Evolutionary conservation across 2,329 filamentous ascomycete species (phyloP).

Genomic region (Grosmannia penicillata): DNA sequence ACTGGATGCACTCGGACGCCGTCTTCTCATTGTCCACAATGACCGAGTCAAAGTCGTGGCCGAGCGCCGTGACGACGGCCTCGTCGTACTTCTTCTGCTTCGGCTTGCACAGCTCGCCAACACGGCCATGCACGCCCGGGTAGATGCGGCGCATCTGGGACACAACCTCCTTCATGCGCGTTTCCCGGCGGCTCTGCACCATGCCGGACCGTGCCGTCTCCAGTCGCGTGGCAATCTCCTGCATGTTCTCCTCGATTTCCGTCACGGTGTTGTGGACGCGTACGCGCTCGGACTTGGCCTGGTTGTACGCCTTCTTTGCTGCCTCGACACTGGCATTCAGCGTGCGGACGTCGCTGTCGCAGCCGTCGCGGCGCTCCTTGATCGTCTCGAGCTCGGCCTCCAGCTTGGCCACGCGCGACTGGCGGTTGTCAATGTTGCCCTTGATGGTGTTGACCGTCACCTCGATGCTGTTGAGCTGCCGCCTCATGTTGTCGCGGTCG

Average conservation of each 20-base stretch:
- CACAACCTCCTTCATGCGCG: constrained; percentile 67
- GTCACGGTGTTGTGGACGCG: constrained; percentile 69
- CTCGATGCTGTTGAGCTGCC: constrained; percentile 81
- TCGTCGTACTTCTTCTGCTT: constrained; percentile 96
- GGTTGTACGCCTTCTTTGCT: constrained; percentile 86
- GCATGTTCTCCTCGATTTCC: constrained; percentile 84
- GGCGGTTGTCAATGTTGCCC: constrained; percentile 68
- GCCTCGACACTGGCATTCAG: constrained; percentile 63
- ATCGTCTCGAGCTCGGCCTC: constrained; percentile 57
- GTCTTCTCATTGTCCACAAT: constrained; percentile 93
- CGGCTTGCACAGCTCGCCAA: constrained; percentile 84
- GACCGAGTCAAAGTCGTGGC: constrained; percentile 84
- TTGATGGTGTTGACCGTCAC: constrained; percentile 81
- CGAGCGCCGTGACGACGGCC: constrained; percentile 82
- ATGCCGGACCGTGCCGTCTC: constrained; percentile 72
- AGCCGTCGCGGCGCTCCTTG: constrained; percentile 49
- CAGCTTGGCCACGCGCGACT: constrained; percentile 59
- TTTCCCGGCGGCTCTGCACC: constrained; percentile 72
- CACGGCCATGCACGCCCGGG: constrained; percentile 77
- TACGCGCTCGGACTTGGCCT: constrained; percentile 68
- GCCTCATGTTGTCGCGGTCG: constrained; percentile 71
- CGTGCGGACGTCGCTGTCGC: constrained; percentile 48
- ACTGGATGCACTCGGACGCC: constrained; percentile 84
- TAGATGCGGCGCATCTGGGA: constrained; percentile 79
- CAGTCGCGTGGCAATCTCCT: constrained; percentile 67